phyloP scores from a whole-genome alignment of 1,139 yeast species.

The Kodamaea ohmeri region DNA sequence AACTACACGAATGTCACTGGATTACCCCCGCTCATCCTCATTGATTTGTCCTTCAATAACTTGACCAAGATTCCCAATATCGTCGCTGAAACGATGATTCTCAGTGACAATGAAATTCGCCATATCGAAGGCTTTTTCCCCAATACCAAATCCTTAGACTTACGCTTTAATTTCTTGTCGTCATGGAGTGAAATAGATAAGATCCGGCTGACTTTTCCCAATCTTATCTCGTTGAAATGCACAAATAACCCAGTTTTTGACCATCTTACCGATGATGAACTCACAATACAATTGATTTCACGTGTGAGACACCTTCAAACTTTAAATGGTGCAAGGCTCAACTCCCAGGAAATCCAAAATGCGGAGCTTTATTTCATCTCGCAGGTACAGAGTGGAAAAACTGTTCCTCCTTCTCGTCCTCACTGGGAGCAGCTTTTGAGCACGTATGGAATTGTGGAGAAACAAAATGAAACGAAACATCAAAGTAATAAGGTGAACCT shows the following conservation, averaged over 20 bases:
- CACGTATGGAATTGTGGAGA: conserved; percentile 23
- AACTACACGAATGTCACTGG: conserved; percentile 17
- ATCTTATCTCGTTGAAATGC: conserved; percentile 44
- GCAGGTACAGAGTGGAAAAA: conserved; percentile 37
- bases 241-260: conserved; percentile 52
- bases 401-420: conserved; percentile 18
- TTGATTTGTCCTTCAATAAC: conserved; percentile 46
- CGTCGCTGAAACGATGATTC: conserved; percentile 11
- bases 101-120: conserved; percentile 29
- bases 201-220: conserved; percentile 30
- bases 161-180: conserved; percentile 45
- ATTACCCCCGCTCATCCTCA: not conserved
- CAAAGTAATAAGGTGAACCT: conserved; percentile 12
- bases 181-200: conserved; percentile 51
- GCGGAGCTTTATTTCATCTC: conserved; percentile 69
- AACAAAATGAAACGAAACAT: too few species aligned
- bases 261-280: conserved; percentile 31
- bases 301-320: conserved; percentile 33
- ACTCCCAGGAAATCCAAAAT: conserved; percentile 49
- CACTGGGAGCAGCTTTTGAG: conserved; percentile 28
- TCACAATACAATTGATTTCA: conserved; percentile 46
- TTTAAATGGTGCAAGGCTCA: conserved; percentile 58
- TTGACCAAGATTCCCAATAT: conserved; percentile 33
- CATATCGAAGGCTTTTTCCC: not conserved
- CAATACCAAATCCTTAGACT: conserved; percentile 31